phyloP scores from a whole-genome alignment of 768 basidiomycete species.

The Hypholoma sublateritium region DNA sequence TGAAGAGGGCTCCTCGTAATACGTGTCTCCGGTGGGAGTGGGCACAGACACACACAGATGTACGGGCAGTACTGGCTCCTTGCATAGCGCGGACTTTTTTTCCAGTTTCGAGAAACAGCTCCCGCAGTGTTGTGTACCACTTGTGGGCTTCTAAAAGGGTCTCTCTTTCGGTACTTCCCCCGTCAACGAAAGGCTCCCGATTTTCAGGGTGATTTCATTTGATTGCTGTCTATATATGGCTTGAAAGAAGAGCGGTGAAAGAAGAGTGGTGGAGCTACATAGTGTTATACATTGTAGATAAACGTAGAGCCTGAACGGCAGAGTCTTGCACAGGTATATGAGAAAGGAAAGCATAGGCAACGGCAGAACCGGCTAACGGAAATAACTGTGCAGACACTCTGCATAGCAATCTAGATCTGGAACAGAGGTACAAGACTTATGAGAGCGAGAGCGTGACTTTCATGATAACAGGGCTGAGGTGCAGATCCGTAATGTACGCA shows the following conservation, averaged over 20 bases:
- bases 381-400: not conserved
- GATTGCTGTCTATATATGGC: not conserved
- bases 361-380: not conserved
- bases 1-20: not conserved
- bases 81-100: not conserved
- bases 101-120: not conserved
- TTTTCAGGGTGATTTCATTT: not conserved
- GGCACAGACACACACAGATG: not conserved
- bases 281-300: not conserved
- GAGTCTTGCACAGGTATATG: not conserved
- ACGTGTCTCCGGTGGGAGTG: not conserved
- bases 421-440: not conserved
- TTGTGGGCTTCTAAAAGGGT: not conserved
- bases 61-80: not conserved
- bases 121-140: not conserved
- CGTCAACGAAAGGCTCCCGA: not conserved
- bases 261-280: not conserved
- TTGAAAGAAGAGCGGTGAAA: not conserved
- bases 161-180: not conserved
- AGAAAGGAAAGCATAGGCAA: not conserved
- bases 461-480: conserved; percentile 46
- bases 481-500: conserved; percentile 37
- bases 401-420: not conserved
- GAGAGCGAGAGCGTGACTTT: conserved; percentile 31
- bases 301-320: not conserved